Conservation (phyloP, 192 early-diverging fungal species). For the Chytriomyces sp. region DNA sequence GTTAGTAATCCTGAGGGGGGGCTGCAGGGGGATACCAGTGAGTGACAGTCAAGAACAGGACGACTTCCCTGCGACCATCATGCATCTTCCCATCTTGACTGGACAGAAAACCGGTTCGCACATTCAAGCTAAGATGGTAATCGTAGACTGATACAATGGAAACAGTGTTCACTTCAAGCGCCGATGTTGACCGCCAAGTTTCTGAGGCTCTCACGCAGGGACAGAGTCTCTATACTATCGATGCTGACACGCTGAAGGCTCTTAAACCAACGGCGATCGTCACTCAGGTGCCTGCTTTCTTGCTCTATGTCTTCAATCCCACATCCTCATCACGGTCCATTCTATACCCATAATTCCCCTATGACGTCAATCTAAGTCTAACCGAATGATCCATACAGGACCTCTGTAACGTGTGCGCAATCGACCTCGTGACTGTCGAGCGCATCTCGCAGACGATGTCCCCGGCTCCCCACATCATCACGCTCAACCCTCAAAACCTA, state of each 20-base stretch:
- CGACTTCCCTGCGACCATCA: constrained; percentile 46
- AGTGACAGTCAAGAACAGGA: constrained; percentile 29
- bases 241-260: constrained; percentile 37
- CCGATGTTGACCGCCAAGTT: constrained; percentile 53
- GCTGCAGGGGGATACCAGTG: neutral
- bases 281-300: constrained; percentile 55
- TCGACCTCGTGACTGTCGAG: constrained; percentile 54
- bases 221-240: constrained; percentile 52
- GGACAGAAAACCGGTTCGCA: constrained; percentile 52
- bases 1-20: constrained; percentile 1
- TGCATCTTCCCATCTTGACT: constrained; percentile 48
- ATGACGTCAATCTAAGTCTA: too few species aligned
- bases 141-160: too few species aligned
- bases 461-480: constrained; percentile 49
- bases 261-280: constrained; percentile 54
- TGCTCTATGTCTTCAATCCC: constrained; percentile 7
- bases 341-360: too few species aligned
- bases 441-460: constrained; percentile 49
- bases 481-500: constrained; percentile 52
- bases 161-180: constrained; percentile 51
- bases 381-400: too few species aligned
- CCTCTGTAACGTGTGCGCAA: constrained; percentile 52
- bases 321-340: too few species aligned
- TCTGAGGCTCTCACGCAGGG: constrained; percentile 39
- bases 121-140: too few species aligned